Conservation (phyloP, 73 alveolate genomes). For the Tetrahymena malaccensis region DNA sequence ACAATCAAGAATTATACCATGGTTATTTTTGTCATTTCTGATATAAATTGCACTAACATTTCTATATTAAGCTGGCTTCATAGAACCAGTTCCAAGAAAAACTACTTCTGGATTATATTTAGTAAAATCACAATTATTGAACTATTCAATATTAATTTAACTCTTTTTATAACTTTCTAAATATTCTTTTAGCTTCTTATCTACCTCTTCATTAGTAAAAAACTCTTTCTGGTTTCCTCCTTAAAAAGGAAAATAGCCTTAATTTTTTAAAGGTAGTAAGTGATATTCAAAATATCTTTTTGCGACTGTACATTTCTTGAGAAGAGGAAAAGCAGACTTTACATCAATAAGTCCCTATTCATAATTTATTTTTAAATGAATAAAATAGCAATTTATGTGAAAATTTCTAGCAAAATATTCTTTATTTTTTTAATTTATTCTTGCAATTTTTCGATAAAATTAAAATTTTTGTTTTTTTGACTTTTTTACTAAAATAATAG, state of each 20-base stretch:
- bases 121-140: neutral
- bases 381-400: no score
- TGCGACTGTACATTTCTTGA: neutral
- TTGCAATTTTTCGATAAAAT: no score
- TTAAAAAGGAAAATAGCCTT: neutral
- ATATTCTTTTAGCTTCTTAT: neutral
- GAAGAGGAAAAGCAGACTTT: neutral
- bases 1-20: conserved; percentile 31
- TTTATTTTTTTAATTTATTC: no score
- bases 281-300: neutral
- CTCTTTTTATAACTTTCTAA: neutral
- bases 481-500: no score
- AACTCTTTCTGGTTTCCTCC: neutral
- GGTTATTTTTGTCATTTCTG: conserved; percentile 2
- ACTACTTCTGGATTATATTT: neutral
- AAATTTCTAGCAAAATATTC: no score
- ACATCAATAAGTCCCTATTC: neutral
- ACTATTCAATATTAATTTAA: neutral
- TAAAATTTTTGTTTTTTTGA: no score
- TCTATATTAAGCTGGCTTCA: conserved; percentile 38
- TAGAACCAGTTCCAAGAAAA: conserved; percentile 32
- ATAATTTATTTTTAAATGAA: no score
- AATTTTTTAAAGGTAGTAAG: neutral
- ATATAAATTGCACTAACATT: conserved; percentile 32
- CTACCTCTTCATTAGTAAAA: neutral